Evolutionary conservation across 805 yeast species (phyloP), one percentile per base, ranked within the genome.

Genomic region (Kodamaea fukazawae): DNA sequence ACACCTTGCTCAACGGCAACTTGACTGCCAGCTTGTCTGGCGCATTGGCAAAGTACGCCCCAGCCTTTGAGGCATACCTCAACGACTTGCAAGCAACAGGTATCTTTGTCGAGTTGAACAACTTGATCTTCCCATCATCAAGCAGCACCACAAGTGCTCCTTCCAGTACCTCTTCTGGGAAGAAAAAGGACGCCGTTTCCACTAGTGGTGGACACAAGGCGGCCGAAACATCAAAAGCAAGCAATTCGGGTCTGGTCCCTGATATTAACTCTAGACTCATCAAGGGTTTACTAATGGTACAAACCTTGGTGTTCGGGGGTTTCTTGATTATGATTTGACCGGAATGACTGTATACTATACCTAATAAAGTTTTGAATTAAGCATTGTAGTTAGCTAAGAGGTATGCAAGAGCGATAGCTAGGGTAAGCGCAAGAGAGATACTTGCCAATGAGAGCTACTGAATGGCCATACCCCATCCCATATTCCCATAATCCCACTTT

Each of bases 91-190:
- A 69, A 43, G 36, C 50, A 22, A 54, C 53, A 29, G 73, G 73
- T 5, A 52, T 65, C 7, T 69, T 69, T 41, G 58, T 49, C 12
- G 60, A 65, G 40, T 62, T 69, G 55, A 69, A 69, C 49, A 40
- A 55, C 32, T 59, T 53, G 32, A 45, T 69, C 3, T 65, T 63
- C 51, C 60, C 62, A 7, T 43, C 55, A 3, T 27, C 47, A 9
- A 29, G 50, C 17, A 36, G 46, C 9, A 17, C 51, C 14, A 26
- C 47, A 3, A 22, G 48, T 7, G 22, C 45, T 11, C 11, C 38
- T 10, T 15, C 45, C 3, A 14, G 50, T 7, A 32, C 48, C 8
- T 14, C 42, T 7, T 5, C 46, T 4, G 40, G 43, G 33, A 38
- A 41, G 11, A 40, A 36, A 26, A 45, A 45, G 37, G 40, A 36